Base-by-base conservation (phyloP, 2,329 filamentous ascomycete species). In the Chalaropsis ovoidea region DNA sequence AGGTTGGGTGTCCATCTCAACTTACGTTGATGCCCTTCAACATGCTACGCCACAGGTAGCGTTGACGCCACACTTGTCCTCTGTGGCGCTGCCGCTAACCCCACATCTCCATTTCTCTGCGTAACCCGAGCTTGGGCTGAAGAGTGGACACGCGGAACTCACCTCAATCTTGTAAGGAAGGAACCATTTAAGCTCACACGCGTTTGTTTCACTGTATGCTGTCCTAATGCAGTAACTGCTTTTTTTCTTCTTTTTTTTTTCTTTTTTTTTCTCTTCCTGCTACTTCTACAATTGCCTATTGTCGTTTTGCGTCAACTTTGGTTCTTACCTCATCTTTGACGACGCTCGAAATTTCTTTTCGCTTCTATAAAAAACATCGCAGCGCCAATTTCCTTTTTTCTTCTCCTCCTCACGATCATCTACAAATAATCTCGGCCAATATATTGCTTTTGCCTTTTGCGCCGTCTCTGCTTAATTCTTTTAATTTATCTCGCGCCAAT, bases 401-500 rank as follows among this genome's bases (percentile, higher is more conserved):
- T 6, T 58, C 22, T 27, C 22, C 27, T 35, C 11, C 2, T 17
- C 52, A 39, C 8, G 19, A 27, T 52, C 24, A 24, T 52, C 47
- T 52, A 49, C 47, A 19, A 39, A 39, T 39, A 39, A 5, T 10
- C 7, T 19, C 17, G 19, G 47, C 52, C 52, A 39, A 58, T 58
- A 58, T 58, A 31, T 11, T 11, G 27, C 24, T n/a, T 35, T 27
- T 8, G 1, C 24, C 17, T 42, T 19, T 45, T 43, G 5, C 15
- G 41, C 19, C 13, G 24, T 45, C 42, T 31, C 45, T 61, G 11
- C 22, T 31, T 42, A 22, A 47, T 49, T 65, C 24, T 17, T 24
- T 61, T 27, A n/a, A 42, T 61, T 65, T 5, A 62, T 62, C 61
- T 62, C 42, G n/a, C 39, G 22, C 47, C 42, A 2, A 11, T 15